These are phyloP conservation scores for Penicillium sp. DNA, from an alignment of 2,329 filamentous ascomycete species.

Conservation along the genomic window DNA sequence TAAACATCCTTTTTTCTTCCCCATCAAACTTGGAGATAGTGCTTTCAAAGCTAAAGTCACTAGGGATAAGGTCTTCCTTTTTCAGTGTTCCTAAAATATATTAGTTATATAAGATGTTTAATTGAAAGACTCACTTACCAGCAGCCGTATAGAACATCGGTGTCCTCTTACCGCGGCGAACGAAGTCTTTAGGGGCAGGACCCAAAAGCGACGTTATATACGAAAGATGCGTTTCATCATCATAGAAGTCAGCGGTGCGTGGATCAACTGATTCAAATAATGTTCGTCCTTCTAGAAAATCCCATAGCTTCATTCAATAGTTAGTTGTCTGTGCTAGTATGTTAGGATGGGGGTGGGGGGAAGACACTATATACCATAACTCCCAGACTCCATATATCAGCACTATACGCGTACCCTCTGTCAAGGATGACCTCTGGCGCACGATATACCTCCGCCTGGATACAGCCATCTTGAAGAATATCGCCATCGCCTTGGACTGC, in stretches of 20 bases:
- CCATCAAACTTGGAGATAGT: conserved; percentile 17
- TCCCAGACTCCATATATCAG: conserved; percentile 39
- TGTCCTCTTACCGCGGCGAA: conserved; percentile 23
- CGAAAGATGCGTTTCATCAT: conserved; percentile 27
- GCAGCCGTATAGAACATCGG: conserved; percentile 12
- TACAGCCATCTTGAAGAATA: conserved; percentile 38
- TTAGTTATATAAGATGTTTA: neutral
- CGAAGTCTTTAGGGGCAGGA: conserved; percentile 27
- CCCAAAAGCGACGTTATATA: conserved; percentile 31
- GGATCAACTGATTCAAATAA: conserved; percentile 26
- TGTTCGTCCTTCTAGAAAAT: conserved; percentile 28
- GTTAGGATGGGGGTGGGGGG: neutral
- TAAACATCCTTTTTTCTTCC: conserved; percentile 29
- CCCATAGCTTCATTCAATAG: conserved; percentile 24
- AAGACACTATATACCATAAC: conserved; percentile 26
- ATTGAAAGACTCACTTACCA: neutral
- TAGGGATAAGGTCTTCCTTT: conserved; percentile 3
- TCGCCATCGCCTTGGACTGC: conserved; percentile 32
- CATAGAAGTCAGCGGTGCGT: conserved; percentile 23
- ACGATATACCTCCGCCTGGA: conserved; percentile 43
- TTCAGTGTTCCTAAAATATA: conserved; percentile 8
- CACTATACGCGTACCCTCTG: conserved; percentile 33
- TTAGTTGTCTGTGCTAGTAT: conserved; percentile 3
- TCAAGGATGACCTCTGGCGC: conserved; percentile 37
- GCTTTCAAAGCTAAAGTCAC: conserved; percentile 14